Percentiles rank a stretch among this genome's conserved stretches.
Evolutionary conservation across 1,284 basidiomycete species (phyloP).

Genomic region (Ustilago bromivora): DNA sequence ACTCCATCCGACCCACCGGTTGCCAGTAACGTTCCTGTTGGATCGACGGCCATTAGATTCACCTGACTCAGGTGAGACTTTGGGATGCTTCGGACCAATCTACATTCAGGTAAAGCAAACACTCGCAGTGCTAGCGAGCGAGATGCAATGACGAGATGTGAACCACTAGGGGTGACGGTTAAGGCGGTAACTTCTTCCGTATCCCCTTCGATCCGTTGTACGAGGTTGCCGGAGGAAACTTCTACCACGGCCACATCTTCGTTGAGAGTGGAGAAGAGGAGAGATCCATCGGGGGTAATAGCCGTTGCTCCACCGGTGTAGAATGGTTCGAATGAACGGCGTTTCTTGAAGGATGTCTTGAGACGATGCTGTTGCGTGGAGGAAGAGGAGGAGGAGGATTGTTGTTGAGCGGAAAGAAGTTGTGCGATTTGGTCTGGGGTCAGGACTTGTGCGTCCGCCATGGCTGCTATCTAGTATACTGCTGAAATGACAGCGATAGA

Average conservation of each 20-base stretch:
- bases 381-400: slow-evolving; percentile 25
- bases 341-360: slow-evolving; percentile 53
- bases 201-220: slow-evolving; percentile 71
- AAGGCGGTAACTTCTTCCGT: slow-evolving; percentile 73
- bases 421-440: slow-evolving; percentile 39
- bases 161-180: slow-evolving; percentile 62
- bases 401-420: slow-evolving; percentile 42
- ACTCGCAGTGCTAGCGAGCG: slow-evolving; percentile 73
- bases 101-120: slow-evolving; percentile 71
- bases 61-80: slow-evolving; percentile 92
- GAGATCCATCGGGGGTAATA: slow-evolving; percentile 81
- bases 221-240: slow-evolving; percentile 78
- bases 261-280: slow-evolving; percentile 85
- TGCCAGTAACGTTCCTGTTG: slow-evolving; percentile 89
- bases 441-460: slow-evolving; percentile 51
- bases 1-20: slow-evolving; percentile 95
- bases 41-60: slow-evolving; percentile 81
- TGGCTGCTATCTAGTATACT: slow-evolving; percentile 1
- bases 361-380: slow-evolving; percentile 30
- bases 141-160: slow-evolving; percentile 72
- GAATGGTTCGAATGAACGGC: slow-evolving; percentile 59
- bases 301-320: slow-evolving; percentile 74
- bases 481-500: background rate
- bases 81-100: slow-evolving; percentile 78
- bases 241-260: slow-evolving; percentile 88